Evolutionary conservation across 2,329 filamentous ascomycete species (phyloP).

Genomic region (Colletotrichum tabaci): DNA sequence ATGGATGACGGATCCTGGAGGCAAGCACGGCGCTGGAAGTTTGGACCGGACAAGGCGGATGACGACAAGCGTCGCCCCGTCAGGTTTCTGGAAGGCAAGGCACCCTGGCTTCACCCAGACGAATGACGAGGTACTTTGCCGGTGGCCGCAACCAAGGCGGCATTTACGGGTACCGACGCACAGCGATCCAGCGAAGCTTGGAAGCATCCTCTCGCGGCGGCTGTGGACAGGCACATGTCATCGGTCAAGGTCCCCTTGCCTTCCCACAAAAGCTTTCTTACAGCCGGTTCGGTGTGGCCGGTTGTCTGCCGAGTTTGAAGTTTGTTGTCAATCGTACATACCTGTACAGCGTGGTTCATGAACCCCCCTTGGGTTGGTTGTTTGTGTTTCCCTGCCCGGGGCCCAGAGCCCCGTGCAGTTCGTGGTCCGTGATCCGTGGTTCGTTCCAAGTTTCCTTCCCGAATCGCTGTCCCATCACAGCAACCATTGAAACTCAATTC

Average conservation of each 20-base stretch:
- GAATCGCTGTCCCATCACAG: conserved; percentile 1
- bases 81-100: conserved; percentile 10
- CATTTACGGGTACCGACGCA: neutral
- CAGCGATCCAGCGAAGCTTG: conserved; percentile 15
- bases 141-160: neutral
- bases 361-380: too few relatives aligned
- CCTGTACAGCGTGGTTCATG: neutral
- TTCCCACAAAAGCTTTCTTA: conserved; percentile 16
- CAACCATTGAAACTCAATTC: conserved; percentile 6
- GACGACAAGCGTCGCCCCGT: conserved; percentile 37
- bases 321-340: neutral
- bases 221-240: conserved; percentile 39
- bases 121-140: neutral
- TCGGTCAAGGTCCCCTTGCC: conserved; percentile 28
- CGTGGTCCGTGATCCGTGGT: conserved; percentile 19
- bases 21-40: conserved; percentile 13
- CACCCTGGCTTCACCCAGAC: neutral
- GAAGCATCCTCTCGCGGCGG: conserved; percentile 2
- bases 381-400: neutral
- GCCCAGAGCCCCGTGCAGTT: neutral
- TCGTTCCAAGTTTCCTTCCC: conserved; percentile 35
- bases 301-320: neutral
- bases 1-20: conserved; percentile 17
- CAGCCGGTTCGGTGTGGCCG: conserved; percentile 24
- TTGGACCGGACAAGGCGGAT: conserved; percentile 14